Percentiles rank a stretch among this genome's conserved stretches.
Evolutionary conservation across 1,139 yeast species (phyloP).

Genomic region (Blastobotrys petasosporus): DNA sequence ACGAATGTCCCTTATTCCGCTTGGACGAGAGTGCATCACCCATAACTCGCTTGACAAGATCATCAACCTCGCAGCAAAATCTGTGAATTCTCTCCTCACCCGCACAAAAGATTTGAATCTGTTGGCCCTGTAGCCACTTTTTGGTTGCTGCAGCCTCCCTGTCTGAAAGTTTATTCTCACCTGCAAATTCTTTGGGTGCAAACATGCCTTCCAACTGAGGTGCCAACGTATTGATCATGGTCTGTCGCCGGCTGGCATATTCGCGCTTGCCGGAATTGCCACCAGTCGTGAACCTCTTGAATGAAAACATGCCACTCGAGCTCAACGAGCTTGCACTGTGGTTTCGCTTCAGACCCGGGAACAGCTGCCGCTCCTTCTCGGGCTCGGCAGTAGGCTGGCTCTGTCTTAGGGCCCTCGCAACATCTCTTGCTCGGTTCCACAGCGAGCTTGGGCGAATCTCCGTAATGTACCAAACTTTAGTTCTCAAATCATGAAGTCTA

Average conservation of each 20-base stretch:
- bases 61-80: constrained; percentile 34
- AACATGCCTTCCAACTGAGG: constrained; percentile 26
- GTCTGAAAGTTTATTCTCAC: constrained; percentile 32
- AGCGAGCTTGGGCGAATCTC: constrained; percentile 29
- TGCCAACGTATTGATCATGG: constrained; percentile 22
- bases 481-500: constrained; percentile 20
- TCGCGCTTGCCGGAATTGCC: constrained; percentile 19
- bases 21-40: constrained; percentile 29
- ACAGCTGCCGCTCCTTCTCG: constrained; percentile 1
- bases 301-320: constrained; percentile 24
- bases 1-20: constrained; percentile 27
- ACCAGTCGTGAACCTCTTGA: constrained; percentile 25
- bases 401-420: constrained; percentile 23
- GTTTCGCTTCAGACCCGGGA: constrained; percentile 17
- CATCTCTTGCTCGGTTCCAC: constrained; percentile 31
- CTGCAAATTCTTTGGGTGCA: constrained; percentile 30
- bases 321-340: constrained; percentile 21
- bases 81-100: constrained; percentile 36
- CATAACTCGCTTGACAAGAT: constrained; percentile 30
- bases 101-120: constrained; percentile 33
- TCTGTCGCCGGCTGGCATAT: constrained; percentile 26
- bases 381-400: constrained; percentile 9
- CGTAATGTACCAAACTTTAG: constrained; percentile 32
- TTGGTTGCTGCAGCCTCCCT: constrained; percentile 33
- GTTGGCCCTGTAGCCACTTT: constrained; percentile 31